Evolutionary conservation across 306 rosid genomes (phyloP), one percentile per base, ranked within the genome.

Genomic region (Begonia peltatifolia): DNA sequence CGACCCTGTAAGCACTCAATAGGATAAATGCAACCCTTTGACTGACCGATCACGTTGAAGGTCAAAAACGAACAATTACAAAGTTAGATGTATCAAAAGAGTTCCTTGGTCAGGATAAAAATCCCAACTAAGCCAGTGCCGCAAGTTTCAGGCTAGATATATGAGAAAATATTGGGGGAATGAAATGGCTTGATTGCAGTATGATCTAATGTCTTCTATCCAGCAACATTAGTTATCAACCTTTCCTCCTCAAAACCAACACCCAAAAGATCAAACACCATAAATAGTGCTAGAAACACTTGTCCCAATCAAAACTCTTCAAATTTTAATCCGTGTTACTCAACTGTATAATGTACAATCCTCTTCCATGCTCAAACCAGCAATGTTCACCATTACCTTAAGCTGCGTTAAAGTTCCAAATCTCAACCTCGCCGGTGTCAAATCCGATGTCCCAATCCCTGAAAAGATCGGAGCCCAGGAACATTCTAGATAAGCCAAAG

Each of bases 341-440:
- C 55, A 61, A 65, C 63, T 67, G 38, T 53, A 47, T 74, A 53
- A 75, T 42, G 77, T 22, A 57, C 87, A 84, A 73, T 79, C 84
- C 72, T 80, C 76, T 79, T 82, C 97, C 87, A 80, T 80, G 76
- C 72, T 68, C 70, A 70, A 9, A 63, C 47, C 65, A 60, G 23
- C 70, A 74, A 48, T 14, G 67, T 54, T 51, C 60, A 62, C 56
- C 66, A 74, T 65, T 70, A 78, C 61, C 69, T 64, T 66, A 77
- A 52, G 72, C 77, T 65, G 70, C 69, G 71, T 57, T 68, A 65
- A 53, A 82, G 71, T 52, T 65, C 59, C 71, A 72, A 61, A 73
- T 68, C 70, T 57, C 78, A 71, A 70, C 10, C 65, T 38, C 56
- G 12, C 65, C 46, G 60, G 46, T 25, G 58, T 69, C 75, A 57